Base-by-base conservation (phyloP, 2,329 filamentous ascomycete species). In the Xylariaceae sp. region DNA sequence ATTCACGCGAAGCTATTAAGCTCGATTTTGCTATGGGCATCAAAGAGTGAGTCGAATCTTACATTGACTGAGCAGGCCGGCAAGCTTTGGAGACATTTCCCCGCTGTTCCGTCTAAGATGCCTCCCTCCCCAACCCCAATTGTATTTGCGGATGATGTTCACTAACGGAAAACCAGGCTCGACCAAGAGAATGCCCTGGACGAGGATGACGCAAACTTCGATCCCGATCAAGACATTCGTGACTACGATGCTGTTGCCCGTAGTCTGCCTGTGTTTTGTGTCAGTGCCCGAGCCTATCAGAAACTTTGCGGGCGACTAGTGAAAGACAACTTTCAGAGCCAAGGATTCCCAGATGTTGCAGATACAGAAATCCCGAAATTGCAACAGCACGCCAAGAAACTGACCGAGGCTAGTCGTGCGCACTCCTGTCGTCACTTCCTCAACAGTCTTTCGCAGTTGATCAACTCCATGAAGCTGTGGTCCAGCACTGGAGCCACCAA, bases 201-300 rank as follows among this genome's bases (percentile, higher is more conserved):
- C 52, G 71, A 79, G 54, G 73, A 83, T 40, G 77, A 77, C 17
- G 72, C 71, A 1, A 70, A 70, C 9, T 83, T 82, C 55, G 67
- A 83, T 53, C 78, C 78, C 0, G 73, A 78, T 2, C 59, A 74
- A n/a, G 75, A 82, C 6, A 40, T 70, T 2, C 73, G 80, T 10
- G 75, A 86, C 57, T 86, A 86, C 45, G 73, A 79, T 0, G 65
- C 79, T 39, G 72, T 85, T 7, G 81, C 78, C 0, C 63, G 63
- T 9, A 71, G 69, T 0, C 68, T 87, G 0, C 77, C 81, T 0
- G 82, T 87, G 1, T 87, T 85, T 58, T 86, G 82, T 53, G 78
- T 86, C 14, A 83, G 79, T 49, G 80, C 77, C 42, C 70, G 77
- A 40, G 82, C 77, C 0, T 87, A 84, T 47, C 82, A 87, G 56